Base-by-base conservation (phyloP, 202 grass and related monocot genomes). In the Setaria italica region DNA sequence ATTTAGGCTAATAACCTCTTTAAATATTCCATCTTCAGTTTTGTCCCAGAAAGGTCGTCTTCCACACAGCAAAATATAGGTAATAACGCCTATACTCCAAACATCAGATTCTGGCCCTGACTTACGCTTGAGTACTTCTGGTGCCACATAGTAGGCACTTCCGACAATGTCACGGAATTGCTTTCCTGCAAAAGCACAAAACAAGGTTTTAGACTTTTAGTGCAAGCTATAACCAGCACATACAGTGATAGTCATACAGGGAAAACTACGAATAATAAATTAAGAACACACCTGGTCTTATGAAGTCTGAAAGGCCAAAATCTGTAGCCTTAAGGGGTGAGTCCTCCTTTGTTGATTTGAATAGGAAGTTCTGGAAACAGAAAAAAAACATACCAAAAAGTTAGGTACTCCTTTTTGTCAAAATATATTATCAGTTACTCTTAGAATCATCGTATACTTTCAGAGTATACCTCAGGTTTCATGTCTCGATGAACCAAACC, bases 41-140 rank as follows among this genome's bases (percentile, higher is more conserved):
- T 95, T 98, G 81, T 98, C 95, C 95, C 95, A 98, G 79, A 98
- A 98, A 66, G 95, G 95, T 0, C 95, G 87, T 66, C 89, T 86
- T 76, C 95, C 95, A 14, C 95, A 98, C 62, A 98, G 87, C 83
- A 98, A 83, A 90, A 98, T 98, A 74, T 98, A 98, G 70, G 91
- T 95, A 83, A 98, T 98, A 65, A 98, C 95, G 68, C 95, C 95
- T 87, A 98, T 98, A 78, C 95, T 98, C 95, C 95, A 98, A 80
- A 90, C 95, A 2, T 98, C 95, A 25, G 95, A 98, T 83, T 92
- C 95, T 20, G 92, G 95, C 1, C 95, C 95, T 57, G 95, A 98
- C 56, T 83, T 91, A 16, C 91, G 93, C 67, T 89, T 98, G 51
- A 98, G 85, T 57, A 98, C 95, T 86, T 98, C 95, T 43, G 95